Evolutionary conservation across 495 filamentous ascomycete species (phyloP).

Genomic region (Xylaria acuta): DNA sequence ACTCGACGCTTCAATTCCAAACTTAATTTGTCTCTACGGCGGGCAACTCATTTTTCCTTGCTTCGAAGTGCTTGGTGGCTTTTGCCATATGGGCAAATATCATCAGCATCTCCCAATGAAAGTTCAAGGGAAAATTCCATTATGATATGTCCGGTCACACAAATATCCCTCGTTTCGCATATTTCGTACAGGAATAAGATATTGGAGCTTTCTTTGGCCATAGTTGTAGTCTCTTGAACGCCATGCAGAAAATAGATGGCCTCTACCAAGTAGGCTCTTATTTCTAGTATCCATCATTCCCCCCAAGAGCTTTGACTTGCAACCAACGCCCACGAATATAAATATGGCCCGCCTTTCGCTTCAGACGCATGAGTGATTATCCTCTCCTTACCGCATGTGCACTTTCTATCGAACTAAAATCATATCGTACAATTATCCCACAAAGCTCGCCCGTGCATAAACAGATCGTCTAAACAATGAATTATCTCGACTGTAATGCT

Average conservation of each 20-base stretch:
- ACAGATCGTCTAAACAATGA: background rate
- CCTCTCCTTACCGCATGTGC: background rate
- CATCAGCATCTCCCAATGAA: too few relatives aligned
- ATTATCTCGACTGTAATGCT: background rate
- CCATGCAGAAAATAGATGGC: background rate
- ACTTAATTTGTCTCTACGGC: background rate
- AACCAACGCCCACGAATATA: background rate
- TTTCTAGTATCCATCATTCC: background rate
- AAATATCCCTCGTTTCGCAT: background rate
- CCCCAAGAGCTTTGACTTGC: background rate
- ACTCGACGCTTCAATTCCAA: background rate
- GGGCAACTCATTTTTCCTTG: background rate
- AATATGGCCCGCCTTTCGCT: background rate
- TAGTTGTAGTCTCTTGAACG: background rate
- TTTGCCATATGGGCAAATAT: background rate
- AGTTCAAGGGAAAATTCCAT: background rate
- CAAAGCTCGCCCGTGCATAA: background rate
- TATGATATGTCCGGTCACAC: background rate
- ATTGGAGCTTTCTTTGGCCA: background rate
- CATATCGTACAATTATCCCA: background rate
- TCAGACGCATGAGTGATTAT: background rate
- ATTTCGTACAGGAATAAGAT: background rate
- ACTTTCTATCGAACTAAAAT: background rate
- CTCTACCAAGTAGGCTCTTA: background rate
- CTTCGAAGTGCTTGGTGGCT: background rate